These are phyloP conservation scores for Wickerhamiella domercqiae DNA, from an alignment of 805 yeast species.

Conservation along the genomic window DNA sequence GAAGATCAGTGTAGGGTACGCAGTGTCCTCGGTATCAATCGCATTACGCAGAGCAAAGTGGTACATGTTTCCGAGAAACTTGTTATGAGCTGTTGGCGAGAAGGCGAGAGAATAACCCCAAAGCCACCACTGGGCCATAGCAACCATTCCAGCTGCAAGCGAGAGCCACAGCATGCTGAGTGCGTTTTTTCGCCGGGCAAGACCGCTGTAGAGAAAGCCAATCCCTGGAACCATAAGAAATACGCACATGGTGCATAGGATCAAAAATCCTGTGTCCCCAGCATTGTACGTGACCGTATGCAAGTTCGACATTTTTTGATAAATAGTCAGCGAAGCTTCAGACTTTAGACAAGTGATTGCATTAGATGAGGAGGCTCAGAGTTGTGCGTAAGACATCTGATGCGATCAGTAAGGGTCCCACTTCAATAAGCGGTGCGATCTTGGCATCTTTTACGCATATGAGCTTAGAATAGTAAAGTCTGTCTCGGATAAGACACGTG, in stretches of 20 bases:
- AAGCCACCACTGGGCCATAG: constrained; percentile 84
- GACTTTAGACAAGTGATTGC: too few species aligned
- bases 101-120: constrained; percentile 97
- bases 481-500: too few species aligned
- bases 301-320: too few species aligned
- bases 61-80: constrained; percentile 75
- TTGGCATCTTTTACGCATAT: too few species aligned
- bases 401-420: too few species aligned
- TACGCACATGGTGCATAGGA: constrained; percentile 36
- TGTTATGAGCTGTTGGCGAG: constrained; percentile 60
- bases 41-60: constrained; percentile 70
- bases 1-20: constrained; percentile 71
- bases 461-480: too few species aligned
- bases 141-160: constrained; percentile 57
- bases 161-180: constrained; percentile 70
- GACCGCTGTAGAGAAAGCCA: constrained; percentile 81
- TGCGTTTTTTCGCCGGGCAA: constrained; percentile 83
- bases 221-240: constrained; percentile 91
- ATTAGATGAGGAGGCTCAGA: too few species aligned
- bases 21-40: constrained; percentile 28
- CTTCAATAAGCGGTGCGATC: too few species aligned
- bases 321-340: too few species aligned
- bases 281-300: constrained; percentile 20
- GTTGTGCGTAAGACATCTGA: too few species aligned
- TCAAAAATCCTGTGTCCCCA: constrained; percentile 26